A percentile compares a stretch with the other conserved stretches of the same genome.
Conservation (phyloP, 2,329 filamentous ascomycete species). For the Cladosporium austrohemisphaericum region DNA sequence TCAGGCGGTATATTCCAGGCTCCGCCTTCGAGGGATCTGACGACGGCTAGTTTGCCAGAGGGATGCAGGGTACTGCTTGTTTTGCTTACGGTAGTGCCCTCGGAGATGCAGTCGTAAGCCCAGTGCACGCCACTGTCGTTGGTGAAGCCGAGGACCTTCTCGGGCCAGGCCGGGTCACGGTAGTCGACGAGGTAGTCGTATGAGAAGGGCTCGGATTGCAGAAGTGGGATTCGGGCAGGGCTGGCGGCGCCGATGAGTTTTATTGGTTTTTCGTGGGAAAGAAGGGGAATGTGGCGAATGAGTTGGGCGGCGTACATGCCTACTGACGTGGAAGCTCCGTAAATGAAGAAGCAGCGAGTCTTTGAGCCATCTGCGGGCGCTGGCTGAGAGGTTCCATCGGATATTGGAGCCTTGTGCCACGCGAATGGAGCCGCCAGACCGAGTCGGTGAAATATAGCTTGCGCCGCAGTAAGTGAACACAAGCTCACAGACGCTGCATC, state of each 20-base stretch:
- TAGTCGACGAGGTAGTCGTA: constrained; percentile 8
- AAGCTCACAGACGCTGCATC: constrained; percentile 41
- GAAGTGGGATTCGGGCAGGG: not conserved
- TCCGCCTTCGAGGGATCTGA: not conserved
- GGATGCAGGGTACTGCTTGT: not conserved
- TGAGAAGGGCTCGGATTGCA: not conserved
- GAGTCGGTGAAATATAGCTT: constrained; percentile 40
- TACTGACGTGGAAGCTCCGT: constrained; percentile 35
- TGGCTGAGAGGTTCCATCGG: not conserved
- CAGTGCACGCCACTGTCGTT: not conserved
- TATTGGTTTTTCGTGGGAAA: not conserved
- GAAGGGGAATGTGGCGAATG: constrained; percentile 23
- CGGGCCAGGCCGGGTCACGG: not conserved
- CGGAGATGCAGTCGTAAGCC: constrained; percentile 6
- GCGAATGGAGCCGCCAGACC: constrained; percentile 37
- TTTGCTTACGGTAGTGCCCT: not conserved
- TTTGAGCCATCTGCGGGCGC: not conserved
- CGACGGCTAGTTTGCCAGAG: not conserved
- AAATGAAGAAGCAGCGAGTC: constrained; percentile 28
- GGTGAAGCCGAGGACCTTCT: not conserved
- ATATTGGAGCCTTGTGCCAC: not conserved
- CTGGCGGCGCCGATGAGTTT: constrained; percentile 1
- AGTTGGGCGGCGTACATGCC: constrained; percentile 35
- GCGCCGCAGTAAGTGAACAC: constrained; percentile 44
- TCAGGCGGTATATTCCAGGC: not conserved